phyloP scores from a whole-genome alignment of 2,329 filamentous ascomycete genomes.

The Fusarium keratoplasticum region DNA sequence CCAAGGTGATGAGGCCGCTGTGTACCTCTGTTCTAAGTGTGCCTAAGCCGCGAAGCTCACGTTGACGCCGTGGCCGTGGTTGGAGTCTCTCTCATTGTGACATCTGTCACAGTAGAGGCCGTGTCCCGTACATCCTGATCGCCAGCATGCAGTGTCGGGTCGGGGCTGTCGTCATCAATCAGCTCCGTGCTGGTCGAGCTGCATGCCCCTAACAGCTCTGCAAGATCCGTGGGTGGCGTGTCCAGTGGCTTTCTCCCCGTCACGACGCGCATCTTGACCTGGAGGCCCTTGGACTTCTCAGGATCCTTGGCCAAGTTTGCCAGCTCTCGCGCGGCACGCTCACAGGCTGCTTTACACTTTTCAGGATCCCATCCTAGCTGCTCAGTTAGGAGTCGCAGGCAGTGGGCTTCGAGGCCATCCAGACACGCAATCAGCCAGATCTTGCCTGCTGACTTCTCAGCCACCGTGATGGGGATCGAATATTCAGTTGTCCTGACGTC shows the following conservation, averaged over 20 bases:
- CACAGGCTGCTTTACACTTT: conserved; percentile 60
- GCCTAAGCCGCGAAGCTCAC: not conserved
- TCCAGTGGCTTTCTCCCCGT: conserved; percentile 62
- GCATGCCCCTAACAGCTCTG: conserved; percentile 25
- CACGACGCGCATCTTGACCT: conserved; percentile 61
- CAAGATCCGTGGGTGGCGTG: conserved; percentile 36
- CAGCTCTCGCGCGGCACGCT: conserved; percentile 60
- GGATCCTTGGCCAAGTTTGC: conserved; percentile 61
- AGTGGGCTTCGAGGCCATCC: conserved; percentile 62
- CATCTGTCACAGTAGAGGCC: conserved; percentile 1
- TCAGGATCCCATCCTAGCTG: conserved; percentile 65
- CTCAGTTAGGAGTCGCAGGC: conserved; percentile 63
- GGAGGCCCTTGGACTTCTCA: conserved; percentile 55
- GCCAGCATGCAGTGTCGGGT: conserved; percentile 39
- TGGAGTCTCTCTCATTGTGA: not conserved
- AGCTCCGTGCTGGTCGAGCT: conserved; percentile 34
- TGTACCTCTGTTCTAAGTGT: conserved; percentile 13
- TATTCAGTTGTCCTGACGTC: conserved; percentile 62
- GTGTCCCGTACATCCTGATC: conserved; percentile 26
- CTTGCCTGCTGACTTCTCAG: conserved; percentile 60
- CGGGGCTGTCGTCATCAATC: conserved; percentile 36
- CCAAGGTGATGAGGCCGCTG: not conserved
- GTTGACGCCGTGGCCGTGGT: conserved; percentile 6
- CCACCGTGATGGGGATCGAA: conserved; percentile 60
- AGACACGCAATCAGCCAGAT: conserved; percentile 66